Base-by-base conservation (phyloP, 2,329 filamentous ascomycete species). In the Onygena corvina region DNA sequence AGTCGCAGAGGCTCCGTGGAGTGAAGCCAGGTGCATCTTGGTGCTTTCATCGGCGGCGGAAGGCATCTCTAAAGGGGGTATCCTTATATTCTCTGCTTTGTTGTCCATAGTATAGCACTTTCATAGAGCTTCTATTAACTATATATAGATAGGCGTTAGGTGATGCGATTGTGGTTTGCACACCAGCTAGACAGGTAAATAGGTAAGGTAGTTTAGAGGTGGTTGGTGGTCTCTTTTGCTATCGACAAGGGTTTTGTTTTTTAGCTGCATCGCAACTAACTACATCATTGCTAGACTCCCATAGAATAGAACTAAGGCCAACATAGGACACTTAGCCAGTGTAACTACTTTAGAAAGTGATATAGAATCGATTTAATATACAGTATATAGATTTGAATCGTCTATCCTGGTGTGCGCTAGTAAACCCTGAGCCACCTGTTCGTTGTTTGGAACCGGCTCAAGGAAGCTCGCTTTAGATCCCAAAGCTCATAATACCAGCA, bases 1-100 rank as follows among this genome's bases (percentile, higher is more conserved):
- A 11, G 29, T 31, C 9, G 4, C 29, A 11, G 29, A 4, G 3
- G 38, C 38, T 42, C 42, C 14, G 48, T 30, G 7, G 36, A 34
- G n/a, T 29, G 48, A 50, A 47, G 44, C 44, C 33, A 44, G 23
- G 33, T 50, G 38, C 38, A 42, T 42, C 38, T 42, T 23, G 20
- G 11, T 42, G 38, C 16, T 14, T 9, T 40, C 38, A 42, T 42
- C 38, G 23, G 38, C 18, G 21, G 38, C 38, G 38, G 38, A 11
- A 42, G 38, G 21, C 38, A 42, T 12, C 21, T 5, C 38, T 25
- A 42, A 42, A 42, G 38, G 38, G 38, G 38, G 38, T 42, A 42
- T 42, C 38, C 14, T 25, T 20, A 42, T 11, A n/a, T 42, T 42
- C 8, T 42, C 38, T 21, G n/a, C 12, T 23, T 42, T 21, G 25